Conservation (phyloP, 192 early-diverging fungal genomes). For the Linnemannia schmuckeri region DNA sequence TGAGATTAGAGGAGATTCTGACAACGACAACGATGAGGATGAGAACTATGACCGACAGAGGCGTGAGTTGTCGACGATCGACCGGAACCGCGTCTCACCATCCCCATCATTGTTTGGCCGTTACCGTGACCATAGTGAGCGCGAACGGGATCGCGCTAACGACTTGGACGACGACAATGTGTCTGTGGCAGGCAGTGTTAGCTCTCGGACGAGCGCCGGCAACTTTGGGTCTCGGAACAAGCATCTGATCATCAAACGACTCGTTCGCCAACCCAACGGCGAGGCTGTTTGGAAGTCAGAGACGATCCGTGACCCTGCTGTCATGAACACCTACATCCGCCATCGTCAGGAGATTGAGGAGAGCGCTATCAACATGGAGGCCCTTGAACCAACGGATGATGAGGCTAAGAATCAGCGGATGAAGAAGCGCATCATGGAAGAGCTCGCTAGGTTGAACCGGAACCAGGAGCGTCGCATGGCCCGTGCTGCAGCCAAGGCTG, state of each 20-base stretch:
- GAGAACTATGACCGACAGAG: constrained; percentile 39
- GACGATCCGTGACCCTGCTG: constrained; percentile 82
- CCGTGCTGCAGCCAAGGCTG: constrained; percentile 63
- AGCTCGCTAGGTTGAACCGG: constrained; percentile 72
- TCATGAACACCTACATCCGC: constrained; percentile 92
- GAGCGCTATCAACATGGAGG: constrained; percentile 59
- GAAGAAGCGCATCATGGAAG: constrained; percentile 72
- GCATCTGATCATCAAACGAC: constrained; percentile 71
- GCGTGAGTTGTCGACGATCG: constrained; percentile 31
- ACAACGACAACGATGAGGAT: constrained; percentile 57
- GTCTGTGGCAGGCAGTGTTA: constrained; percentile 66
- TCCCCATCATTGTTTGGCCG: constrained; percentile 52
- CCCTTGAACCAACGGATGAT: constrained; percentile 66
- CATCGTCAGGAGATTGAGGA: constrained; percentile 88
- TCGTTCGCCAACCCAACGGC: constrained; percentile 66
- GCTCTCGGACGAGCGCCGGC: constrained; percentile 66
- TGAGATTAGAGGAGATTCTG: constrained; percentile 67
- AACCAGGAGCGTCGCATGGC: constrained; percentile 73
- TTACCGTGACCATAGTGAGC: constrained; percentile 42
- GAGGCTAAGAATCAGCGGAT: constrained; percentile 70
- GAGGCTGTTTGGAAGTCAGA: constrained; percentile 84
- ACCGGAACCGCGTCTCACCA: constrained; percentile 45
- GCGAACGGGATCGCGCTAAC: constrained; percentile 39
- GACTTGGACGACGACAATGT: constrained; percentile 66
- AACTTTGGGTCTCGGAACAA: constrained; percentile 68